These are phyloP conservation scores for Amanita exitialis DNA, from an alignment of 768 basidiomycete species.

Conservation along the genomic window DNA sequence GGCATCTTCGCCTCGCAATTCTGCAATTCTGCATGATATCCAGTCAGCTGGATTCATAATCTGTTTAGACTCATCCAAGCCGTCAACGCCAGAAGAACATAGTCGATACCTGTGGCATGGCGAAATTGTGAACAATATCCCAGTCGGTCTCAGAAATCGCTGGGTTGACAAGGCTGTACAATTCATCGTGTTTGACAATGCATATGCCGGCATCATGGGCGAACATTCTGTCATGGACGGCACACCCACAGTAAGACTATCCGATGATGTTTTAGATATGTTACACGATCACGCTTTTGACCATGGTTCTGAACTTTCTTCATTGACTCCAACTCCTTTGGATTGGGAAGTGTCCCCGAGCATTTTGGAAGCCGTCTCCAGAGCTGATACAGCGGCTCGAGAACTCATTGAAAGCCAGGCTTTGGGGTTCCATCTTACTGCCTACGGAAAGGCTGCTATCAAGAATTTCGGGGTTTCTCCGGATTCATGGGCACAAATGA, in stretches of 20 bases:
- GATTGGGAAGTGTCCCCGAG: slow-evolving; percentile 52
- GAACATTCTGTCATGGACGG: slow-evolving; percentile 93
- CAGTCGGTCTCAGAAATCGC: slow-evolving; percentile 58
- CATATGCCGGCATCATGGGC: slow-evolving; percentile 78
- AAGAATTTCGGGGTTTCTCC: slow-evolving; percentile 86
- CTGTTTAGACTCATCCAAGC: slow-evolving; percentile 59
- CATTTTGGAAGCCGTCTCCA: slow-evolving; percentile 39
- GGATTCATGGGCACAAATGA: slow-evolving; percentile 91
- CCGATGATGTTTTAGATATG: slow-evolving; percentile 56
- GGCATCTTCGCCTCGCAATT: slow-evolving; percentile 49
- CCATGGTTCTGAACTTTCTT: slow-evolving; percentile 29
- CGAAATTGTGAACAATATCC: slow-evolving; percentile 34
- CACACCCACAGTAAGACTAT: slow-evolving; percentile 68
- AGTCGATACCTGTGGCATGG: slow-evolving; percentile 82
- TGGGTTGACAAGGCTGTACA: slow-evolving; percentile 90
- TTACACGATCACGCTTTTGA: slow-evolving; percentile 57
- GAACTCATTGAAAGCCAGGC: slow-evolving; percentile 56
- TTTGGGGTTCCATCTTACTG: slow-evolving; percentile 51
- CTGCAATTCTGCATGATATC: slow-evolving; percentile 55
- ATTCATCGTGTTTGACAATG: slow-evolving; percentile 80
- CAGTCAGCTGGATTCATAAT: slow-evolving; percentile 84
- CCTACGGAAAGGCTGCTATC: slow-evolving; percentile 80
- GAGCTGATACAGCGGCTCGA: slow-evolving; percentile 43
- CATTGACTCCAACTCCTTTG: slow-evolving; percentile 35
- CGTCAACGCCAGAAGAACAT: slow-evolving; percentile 40